A percentile compares a stretch with the other conserved stretches of the same genome.
These are phyloP conservation scores for Canavalia gladiata DNA, from an alignment of 306 rosid genomes.

Conservation along the genomic window DNA sequence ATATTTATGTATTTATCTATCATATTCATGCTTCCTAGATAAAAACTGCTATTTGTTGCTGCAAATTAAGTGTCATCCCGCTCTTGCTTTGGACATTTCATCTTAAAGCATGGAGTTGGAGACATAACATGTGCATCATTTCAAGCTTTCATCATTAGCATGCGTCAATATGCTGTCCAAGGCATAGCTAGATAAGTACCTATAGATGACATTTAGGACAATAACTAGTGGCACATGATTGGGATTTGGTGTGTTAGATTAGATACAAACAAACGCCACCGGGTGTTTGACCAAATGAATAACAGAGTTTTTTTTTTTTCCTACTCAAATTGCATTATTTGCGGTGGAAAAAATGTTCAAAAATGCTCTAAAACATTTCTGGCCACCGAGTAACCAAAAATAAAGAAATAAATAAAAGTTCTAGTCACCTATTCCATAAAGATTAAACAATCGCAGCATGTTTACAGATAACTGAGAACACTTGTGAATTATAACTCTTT, in stretches of 20 bases:
- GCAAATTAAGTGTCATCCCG: slow-evolving; percentile 41
- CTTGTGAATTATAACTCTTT: neutral
- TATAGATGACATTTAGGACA: slow-evolving; percentile 43
- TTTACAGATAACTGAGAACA: neutral
- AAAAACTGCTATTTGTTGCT: slow-evolving; percentile 32
- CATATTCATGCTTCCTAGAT: too few relatives aligned
- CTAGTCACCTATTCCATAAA: neutral
- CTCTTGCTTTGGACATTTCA: slow-evolving; percentile 36
- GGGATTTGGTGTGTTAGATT: slow-evolving; percentile 8
- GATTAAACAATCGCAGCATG: neutral
- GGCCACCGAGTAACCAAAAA: neutral
- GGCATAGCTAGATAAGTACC: slow-evolving; percentile 45
- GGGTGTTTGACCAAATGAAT: neutral
- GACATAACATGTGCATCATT: slow-evolving; percentile 53
- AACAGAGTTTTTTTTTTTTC: slow-evolving; percentile 12
- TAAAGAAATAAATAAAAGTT: too few relatives aligned
- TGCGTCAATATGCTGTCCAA: slow-evolving; percentile 41
- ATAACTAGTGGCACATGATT: slow-evolving; percentile 43
- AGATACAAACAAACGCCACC: neutral
- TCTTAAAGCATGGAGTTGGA: slow-evolving; percentile 43
- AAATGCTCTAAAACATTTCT: neutral
- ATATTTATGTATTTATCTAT: too few relatives aligned
- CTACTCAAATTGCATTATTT: neutral
- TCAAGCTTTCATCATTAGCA: slow-evolving; percentile 47
- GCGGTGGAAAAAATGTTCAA: neutral